phyloP scores from a whole-genome alignment of 192 early-diverging fungal genomes.

The Paraglomus brasilianum region DNA sequence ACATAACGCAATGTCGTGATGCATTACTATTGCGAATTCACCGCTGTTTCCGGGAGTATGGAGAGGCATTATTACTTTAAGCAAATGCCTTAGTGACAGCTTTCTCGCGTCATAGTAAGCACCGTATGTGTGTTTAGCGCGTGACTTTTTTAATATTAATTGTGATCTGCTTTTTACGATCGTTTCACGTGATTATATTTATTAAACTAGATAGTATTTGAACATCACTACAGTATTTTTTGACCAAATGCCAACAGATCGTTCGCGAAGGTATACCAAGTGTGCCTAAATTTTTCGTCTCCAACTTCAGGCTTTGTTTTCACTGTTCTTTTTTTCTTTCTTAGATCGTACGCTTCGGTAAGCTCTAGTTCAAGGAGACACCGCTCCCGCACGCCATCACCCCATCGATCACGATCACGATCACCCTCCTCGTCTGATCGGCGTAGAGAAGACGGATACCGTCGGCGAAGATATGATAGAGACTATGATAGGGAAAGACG shows the following conservation, averaged over 20 bases:
- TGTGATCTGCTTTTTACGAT: too few species aligned
- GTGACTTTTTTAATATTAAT: too few species aligned
- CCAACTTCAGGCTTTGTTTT: not conserved
- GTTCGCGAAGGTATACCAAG: constrained; percentile 9
- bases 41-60: too few species aligned
- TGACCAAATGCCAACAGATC: constrained; percentile 10
- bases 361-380: constrained; percentile 6
- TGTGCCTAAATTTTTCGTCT: not conserved
- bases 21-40: too few species aligned
- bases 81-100: too few species aligned
- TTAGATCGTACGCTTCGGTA: not conserved
- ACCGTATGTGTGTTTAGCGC: too few species aligned
- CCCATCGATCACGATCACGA: too few species aligned
- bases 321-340: not conserved
- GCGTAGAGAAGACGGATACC: constrained; percentile 1
- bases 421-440: constrained; percentile 6
- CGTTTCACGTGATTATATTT: too few species aligned
- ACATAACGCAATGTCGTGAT: too few species aligned
- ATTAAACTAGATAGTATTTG: too few species aligned
- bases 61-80: too few species aligned
- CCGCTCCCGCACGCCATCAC: not conserved
- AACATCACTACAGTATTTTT: not conserved
- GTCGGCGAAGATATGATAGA: constrained; percentile 17
- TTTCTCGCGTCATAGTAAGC: too few species aligned
- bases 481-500: constrained; percentile 27